phyloP scores from a whole-genome alignment of 1,139 yeast genomes.

The Magnusiomyces paraingens region DNA sequence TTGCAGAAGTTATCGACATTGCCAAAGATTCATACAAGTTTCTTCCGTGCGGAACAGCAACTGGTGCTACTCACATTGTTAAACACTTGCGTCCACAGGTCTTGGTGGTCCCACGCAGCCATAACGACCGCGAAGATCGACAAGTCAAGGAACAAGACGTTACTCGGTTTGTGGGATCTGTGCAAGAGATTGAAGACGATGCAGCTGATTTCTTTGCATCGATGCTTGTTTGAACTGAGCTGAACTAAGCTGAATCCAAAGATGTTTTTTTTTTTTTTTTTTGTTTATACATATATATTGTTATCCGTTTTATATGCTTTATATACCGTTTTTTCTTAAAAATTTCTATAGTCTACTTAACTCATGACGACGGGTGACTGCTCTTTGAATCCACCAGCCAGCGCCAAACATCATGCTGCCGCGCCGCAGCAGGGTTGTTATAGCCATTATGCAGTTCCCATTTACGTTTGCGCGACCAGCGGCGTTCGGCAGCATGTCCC shows the following conservation, averaged over 20 bases:
- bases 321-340: too few relatives aligned
- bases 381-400: slow-evolving; percentile 1
- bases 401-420: neutral
- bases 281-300: neutral
- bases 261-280: too few relatives aligned
- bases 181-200: neutral
- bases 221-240: neutral
- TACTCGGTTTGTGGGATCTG: neutral
- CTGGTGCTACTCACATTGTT: neutral
- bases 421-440: neutral
- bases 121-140: neutral
- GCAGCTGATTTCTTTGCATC: neutral
- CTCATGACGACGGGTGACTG: too few relatives aligned
- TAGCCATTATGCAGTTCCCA: neutral
- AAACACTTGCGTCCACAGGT: neutral
- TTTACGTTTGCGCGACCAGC: neutral
- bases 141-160: neutral
- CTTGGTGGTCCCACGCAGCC: neutral
- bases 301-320: too few relatives aligned
- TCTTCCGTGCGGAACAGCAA: neutral
- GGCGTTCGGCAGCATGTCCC: slow-evolving; percentile 2
- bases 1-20: neutral
- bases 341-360: too few relatives aligned
- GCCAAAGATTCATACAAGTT: neutral
- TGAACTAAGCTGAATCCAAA: neutral